phyloP scores from a whole-genome alignment of 2,329 filamentous ascomycete species.

The Aspergillus tanneri region DNA sequence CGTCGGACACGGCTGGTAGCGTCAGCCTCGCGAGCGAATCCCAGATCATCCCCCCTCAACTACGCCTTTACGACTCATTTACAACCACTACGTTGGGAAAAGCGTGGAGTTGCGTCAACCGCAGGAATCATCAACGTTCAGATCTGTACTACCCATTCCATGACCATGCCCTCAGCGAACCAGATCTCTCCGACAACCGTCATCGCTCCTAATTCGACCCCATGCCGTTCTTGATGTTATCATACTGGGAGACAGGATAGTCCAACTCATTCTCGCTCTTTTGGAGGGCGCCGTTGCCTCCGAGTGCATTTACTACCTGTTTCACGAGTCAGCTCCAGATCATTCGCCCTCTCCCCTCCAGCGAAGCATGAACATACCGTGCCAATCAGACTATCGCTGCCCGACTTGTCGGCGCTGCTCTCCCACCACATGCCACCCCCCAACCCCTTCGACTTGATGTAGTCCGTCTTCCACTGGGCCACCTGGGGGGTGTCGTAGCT shows the following conservation, averaged over 20 bases:
- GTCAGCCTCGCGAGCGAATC: no score
- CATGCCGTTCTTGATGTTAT: conserved; percentile 50
- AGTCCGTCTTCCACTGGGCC: conserved; percentile 68
- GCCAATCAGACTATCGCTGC: conserved; percentile 64
- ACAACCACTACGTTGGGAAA: no score
- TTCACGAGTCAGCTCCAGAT: background rate
- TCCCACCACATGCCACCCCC: conserved; percentile 99
- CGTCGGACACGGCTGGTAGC: no score
- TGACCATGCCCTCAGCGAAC: no score
- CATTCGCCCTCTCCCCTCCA: background rate
- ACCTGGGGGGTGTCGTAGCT: conserved; percentile 72
- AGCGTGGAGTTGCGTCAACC: no score
- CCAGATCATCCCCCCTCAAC: no score
- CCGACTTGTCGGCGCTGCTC: conserved; percentile 71
- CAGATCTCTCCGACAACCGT: no score
- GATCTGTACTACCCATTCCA: no score
- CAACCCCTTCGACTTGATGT: conserved; percentile 64
- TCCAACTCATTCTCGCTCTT: conserved; percentile 48
- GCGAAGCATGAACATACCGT: conserved; percentile 39
- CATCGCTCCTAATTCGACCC: background rate
- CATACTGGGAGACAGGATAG: conserved; percentile 55
- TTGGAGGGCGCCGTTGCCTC: conserved; percentile 44
- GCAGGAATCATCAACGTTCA: no score
- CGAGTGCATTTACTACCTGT: conserved; percentile 35
- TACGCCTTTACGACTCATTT: no score